phyloP scores from a whole-genome alignment of 2,329 filamentous ascomycete genomes.

The Sporothrix schenckii region DNA sequence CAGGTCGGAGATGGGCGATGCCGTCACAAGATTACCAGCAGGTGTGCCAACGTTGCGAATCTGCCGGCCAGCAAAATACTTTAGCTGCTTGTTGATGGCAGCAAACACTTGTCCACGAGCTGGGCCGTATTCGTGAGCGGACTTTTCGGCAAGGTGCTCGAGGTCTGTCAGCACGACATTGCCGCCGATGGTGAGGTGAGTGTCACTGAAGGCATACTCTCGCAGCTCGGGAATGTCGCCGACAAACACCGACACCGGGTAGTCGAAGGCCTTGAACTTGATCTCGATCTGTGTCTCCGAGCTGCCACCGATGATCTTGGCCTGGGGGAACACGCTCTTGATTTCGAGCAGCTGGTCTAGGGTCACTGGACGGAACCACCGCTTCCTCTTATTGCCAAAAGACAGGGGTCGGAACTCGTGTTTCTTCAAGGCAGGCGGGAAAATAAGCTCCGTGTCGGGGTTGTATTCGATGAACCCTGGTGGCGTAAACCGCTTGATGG shows the following conservation, averaged over 20 bases:
- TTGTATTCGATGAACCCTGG: constrained; percentile 95
- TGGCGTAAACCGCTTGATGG: constrained; percentile 72
- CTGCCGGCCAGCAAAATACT: constrained; percentile 91
- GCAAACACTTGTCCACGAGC: constrained; percentile 75
- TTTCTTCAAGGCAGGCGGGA: constrained; percentile 81
- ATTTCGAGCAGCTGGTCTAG: constrained; percentile 87
- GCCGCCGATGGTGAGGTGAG: constrained; percentile 87
- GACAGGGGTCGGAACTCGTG: constrained; percentile 79
- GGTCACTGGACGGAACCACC: constrained; percentile 88
- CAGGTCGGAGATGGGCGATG: constrained; percentile 93
- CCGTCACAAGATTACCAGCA: constrained; percentile 90
- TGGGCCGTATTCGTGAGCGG: constrained; percentile 75
- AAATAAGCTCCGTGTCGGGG: constrained; percentile 91
- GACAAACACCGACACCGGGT: constrained; percentile 86
- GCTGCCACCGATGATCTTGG: constrained; percentile 93
- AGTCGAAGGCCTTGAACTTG: constrained; percentile 94
- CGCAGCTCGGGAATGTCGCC: constrained; percentile 90
- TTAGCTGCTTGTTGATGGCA: constrained; percentile 91
- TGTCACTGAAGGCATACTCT: constrained; percentile 76
- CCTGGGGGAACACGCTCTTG: constrained; percentile 79
- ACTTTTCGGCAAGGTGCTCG: constrained; percentile 79
- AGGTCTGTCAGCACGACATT: constrained; percentile 92
- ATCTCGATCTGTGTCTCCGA: constrained; percentile 98
- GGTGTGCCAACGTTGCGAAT: constrained; percentile 98
- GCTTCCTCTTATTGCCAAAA: constrained; percentile 93